These are phyloP conservation scores for sorghum (Sorghum bicolor) DNA, from an alignment of 176 grass and related monocot genomes.

Conservation along the genomic window Sorghum_bicolor_NCBIv3 NC_012875.2:44083501-44084000, in stretches of 20 bases:
- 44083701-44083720: background rate
- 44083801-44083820: background rate
- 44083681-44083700: slow-evolving; percentile 20
- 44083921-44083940: background rate
- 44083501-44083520: slow-evolving; percentile 18
- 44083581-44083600: slow-evolving; percentile 23
- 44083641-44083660: slow-evolving; percentile 20
- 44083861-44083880: background rate
- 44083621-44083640: slow-evolving; percentile 17
- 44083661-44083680: slow-evolving; percentile 25
- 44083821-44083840: background rate
- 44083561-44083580: slow-evolving; percentile 26
- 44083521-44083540: slow-evolving; percentile 37
- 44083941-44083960: background rate
- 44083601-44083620: slow-evolving; percentile 19
- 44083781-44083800: slow-evolving; percentile 15
- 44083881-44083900: background rate
- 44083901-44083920: background rate
- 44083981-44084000: slow-evolving; percentile 5
- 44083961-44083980: background rate
- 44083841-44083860: background rate
- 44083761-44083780: slow-evolving; percentile 1
- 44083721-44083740: slow-evolving; percentile 10
- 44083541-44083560: slow-evolving; percentile 4
- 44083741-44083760: background rate